These are phyloP conservation scores for Naematelia encephala DNA, from an alignment of 768 basidiomycete species.

Conservation along the genomic window DNA sequence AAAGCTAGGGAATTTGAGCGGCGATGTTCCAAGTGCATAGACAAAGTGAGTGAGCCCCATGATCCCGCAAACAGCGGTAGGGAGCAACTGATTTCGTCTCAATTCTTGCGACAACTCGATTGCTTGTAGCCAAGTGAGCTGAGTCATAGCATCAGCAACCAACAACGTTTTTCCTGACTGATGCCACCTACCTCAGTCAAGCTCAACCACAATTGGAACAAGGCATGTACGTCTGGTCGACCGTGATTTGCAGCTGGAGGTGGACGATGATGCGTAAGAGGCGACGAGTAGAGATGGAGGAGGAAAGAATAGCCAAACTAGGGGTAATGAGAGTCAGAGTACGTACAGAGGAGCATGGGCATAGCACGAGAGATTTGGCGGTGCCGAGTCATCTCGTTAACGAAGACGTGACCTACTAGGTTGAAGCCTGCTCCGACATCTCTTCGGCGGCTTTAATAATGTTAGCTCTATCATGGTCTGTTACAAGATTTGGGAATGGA, in stretches of 20 bases:
- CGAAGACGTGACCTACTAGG: constrained; percentile 29
- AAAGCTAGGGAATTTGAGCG: constrained; percentile 46
- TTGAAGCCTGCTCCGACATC: constrained; percentile 43
- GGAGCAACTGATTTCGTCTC: constrained; percentile 33
- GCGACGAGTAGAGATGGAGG: constrained; percentile 44
- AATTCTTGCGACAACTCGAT: constrained; percentile 28
- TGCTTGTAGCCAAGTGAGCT: constrained; percentile 42
- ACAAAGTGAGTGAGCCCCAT: constrained; percentile 40
- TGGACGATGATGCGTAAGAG: constrained; percentile 42
- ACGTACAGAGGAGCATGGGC: constrained; percentile 1
- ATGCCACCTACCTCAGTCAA: constrained; percentile 30
- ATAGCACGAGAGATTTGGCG: background rate
- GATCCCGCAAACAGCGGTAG: constrained; percentile 37
- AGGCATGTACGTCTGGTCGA: constrained; percentile 41
- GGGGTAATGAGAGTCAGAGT: constrained; percentile 4
- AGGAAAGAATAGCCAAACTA: constrained; percentile 46
- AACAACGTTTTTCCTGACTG: background rate
- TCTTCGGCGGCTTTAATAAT: constrained; percentile 32
- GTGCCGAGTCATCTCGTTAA: background rate
- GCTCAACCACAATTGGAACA: constrained; percentile 44
- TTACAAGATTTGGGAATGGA: background rate
- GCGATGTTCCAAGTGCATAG: constrained; percentile 35
- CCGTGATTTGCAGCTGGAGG: constrained; percentile 25
- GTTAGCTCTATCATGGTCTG: too few relatives aligned
- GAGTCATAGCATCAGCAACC: background rate